Base-by-base conservation (phyloP, 2,329 filamentous ascomycete species). In the Camillea tinctor region DNA sequence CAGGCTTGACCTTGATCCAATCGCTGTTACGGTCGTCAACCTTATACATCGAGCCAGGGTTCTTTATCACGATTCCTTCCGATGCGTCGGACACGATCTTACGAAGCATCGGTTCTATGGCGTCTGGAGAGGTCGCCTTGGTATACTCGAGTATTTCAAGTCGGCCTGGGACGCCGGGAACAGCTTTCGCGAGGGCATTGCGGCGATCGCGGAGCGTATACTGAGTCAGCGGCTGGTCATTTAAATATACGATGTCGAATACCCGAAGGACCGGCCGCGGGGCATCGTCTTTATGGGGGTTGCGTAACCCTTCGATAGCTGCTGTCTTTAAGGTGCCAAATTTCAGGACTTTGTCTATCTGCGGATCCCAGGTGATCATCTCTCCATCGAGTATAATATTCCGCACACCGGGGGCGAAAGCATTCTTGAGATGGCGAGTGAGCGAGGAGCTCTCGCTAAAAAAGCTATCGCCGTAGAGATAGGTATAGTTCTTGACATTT, bases 1-100 rank as follows among this genome's bases (percentile, higher is more conserved):
- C 95, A 1, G 95, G 95, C 71, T 99, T 99, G 8, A 99, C 93
- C 73, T 99, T 99, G 77, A 97, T 89, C 95, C 95, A 99, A 75
- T 97, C 92, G 68, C 96, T 91, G 69, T 96, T 95, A 53, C 95
- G 89, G 66, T 92, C 91, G 71, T 96, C 97, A 9, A 98, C 82
- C 6, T 87, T 84, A 73, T 99, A 99, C 70, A 86, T 84, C 0
- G 93, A 96, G 4, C 89, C 84, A 7, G 95, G 95, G 64, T 97
- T 98, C 79, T 99, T 99, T 56, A 98, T 78, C 0, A 99, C 93
- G 0, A 98, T 81, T 1, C 95, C 95, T 74, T 98, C 95, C 0
- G 91, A 94, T 0, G 91, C 87, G 64, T 94, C 90, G 1, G 91
- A 92, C 8, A 99, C 88, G 1, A 98, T 91, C 63, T 89, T 87